Conservation (phyloP, 768 basidiomycete genomes). For the Glaciozyma antarctica region DNA sequence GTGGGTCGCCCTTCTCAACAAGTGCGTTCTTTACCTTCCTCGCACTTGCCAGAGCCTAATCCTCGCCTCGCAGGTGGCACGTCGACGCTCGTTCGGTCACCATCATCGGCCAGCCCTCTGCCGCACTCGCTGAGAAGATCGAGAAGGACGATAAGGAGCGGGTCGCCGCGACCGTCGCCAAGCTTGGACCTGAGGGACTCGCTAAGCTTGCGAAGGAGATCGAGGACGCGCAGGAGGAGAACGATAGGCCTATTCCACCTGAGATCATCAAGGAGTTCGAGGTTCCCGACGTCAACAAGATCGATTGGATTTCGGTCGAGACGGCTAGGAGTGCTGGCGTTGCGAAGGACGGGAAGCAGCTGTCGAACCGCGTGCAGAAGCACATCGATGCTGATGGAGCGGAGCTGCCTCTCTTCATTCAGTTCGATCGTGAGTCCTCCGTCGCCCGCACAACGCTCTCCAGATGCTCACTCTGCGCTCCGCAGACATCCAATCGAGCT, state of each 20-base stretch:
- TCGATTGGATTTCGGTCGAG: slow-evolving; percentile 79
- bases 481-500: slow-evolving; percentile 63
- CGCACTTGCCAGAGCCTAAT: not conserved
- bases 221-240: slow-evolving; percentile 74
- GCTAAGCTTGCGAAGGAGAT: slow-evolving; percentile 57
- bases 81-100: slow-evolving; percentile 62
- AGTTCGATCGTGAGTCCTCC: slow-evolving; percentile 57
- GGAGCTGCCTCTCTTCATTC: slow-evolving; percentile 72
- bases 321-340: slow-evolving; percentile 55
- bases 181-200: slow-evolving; percentile 72
- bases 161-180: slow-evolving; percentile 56
- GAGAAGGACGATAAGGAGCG: slow-evolving; percentile 72
- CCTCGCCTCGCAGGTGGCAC: slow-evolving; percentile 54
- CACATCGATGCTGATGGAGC: slow-evolving; percentile 61
- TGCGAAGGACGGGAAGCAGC: slow-evolving; percentile 27
- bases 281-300: slow-evolving; percentile 80
- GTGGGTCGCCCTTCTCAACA: slow-evolving; percentile 67
- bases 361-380: slow-evolving; percentile 45
- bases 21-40: slow-evolving; percentile 44
- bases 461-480: rapidly evolving
- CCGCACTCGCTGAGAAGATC: slow-evolving; percentile 64
- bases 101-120: slow-evolving; percentile 82
- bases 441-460: not conserved
- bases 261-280: slow-evolving; percentile 75
- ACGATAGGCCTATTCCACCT: slow-evolving; percentile 69